Conservation (phyloP, 257 asterid genomes). For the Nyctanthes arbortristis region DNA sequence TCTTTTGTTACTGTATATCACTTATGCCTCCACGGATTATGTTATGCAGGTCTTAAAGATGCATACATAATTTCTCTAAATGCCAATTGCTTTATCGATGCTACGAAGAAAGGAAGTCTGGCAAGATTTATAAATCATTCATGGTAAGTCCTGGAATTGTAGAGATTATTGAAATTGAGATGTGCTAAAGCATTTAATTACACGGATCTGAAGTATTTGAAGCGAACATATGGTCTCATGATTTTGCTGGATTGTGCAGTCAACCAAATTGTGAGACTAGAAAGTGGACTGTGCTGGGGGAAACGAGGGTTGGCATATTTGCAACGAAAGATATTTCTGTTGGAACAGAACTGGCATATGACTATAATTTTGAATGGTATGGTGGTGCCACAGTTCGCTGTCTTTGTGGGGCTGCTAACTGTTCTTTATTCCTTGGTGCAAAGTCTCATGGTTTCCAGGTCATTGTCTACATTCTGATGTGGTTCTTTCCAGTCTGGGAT, state of each 20-base stretch:
- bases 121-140: conserved; percentile 95
- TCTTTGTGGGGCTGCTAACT: conserved; percentile 86
- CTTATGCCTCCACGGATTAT: conserved; percentile 20
- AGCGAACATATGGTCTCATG: conserved; percentile 7
- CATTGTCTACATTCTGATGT: conserved; percentile 22
- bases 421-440: conserved; percentile 93
- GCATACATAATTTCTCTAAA: conserved; percentile 78
- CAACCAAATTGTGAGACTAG: conserved; percentile 95
- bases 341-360: conserved; percentile 78
- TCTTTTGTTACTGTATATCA: conserved; percentile 21
- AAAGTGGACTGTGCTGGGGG: conserved; percentile 94
- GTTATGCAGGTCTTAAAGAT: conserved; percentile 68
- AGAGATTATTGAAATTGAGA: conserved; percentile 16
- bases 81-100: conserved; percentile 75
- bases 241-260: conserved; percentile 46
- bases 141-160: conserved; percentile 53
- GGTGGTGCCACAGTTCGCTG: conserved; percentile 94
- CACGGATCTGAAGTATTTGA: conserved; percentile 9
- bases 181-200: conserved; percentile 17
- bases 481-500: conserved; percentile 10
- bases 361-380: conserved; percentile 93
- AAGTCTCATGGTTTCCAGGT: conserved; percentile 98
- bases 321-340: conserved; percentile 63
- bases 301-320: conserved; percentile 88
- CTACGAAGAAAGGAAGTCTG: conserved; percentile 82